These are phyloP conservation scores for Scutellaria galericulata DNA, from an alignment of 257 asterid species.

Conservation along the genomic window DNA sequence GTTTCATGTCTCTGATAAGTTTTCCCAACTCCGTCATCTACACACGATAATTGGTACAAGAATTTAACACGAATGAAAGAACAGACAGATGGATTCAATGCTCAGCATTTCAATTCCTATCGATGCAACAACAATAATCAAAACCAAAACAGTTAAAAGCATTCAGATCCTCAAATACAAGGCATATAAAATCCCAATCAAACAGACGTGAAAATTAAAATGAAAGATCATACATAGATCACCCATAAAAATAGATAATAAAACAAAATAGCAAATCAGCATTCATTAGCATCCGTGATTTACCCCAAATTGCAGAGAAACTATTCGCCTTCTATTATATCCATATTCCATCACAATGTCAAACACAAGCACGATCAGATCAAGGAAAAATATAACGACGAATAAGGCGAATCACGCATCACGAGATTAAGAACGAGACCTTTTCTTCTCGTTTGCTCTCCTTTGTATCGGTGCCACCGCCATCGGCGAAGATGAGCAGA, in stretches of 20 bases:
- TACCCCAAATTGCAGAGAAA: not conserved
- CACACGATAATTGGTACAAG: constrained; percentile 24
- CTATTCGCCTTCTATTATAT: not conserved
- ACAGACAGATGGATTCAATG: not conserved
- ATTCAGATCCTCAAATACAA: constrained; percentile 14
- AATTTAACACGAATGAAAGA: constrained; percentile 5
- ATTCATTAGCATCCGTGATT: not conserved
- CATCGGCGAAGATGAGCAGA: constrained; percentile 68
- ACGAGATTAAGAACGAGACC: constrained; percentile 37
- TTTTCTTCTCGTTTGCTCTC: constrained; percentile 90
- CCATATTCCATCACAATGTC: constrained; percentile 25
- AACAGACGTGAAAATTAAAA: not conserved
- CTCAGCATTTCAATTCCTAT: constrained; percentile 2
- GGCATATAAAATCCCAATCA: constrained; percentile 9
- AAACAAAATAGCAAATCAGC: constrained; percentile 11
- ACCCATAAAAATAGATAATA: not conserved
- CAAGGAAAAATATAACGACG: not conserved
- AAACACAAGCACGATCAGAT: constrained; percentile 31
- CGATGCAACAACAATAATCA: constrained; percentile 23
- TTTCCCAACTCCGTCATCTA: constrained; percentile 80
- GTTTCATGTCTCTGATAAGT: constrained; percentile 73
- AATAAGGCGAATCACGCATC: not conserved
- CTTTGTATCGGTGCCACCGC: constrained; percentile 53
- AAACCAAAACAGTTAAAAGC: constrained; percentile 9
- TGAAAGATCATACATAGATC: not conserved